Evolutionary conservation across 768 basidiomycete species (phyloP).

Genomic region (Collybia nuda): DNA sequence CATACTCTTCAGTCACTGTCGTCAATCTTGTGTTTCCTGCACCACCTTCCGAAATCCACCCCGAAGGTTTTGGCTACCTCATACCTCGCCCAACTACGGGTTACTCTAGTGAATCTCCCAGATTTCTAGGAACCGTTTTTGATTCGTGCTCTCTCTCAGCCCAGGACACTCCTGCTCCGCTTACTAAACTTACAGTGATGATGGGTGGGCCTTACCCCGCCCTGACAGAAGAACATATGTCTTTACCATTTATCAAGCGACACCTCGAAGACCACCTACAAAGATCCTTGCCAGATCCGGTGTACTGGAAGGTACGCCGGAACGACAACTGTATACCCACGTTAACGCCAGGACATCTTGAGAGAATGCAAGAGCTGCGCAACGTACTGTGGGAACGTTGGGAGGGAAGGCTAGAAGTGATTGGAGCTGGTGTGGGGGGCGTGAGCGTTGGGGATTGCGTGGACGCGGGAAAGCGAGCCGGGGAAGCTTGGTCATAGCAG

Average conservation of each 20-base stretch:
- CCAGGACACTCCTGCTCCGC: slow-evolving; percentile 39
- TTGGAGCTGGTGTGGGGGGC: slow-evolving; percentile 86
- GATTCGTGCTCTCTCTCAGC: slow-evolving; percentile 75
- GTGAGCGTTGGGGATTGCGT: slow-evolving; percentile 89
- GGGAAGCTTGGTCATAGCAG: slow-evolving; percentile 33
- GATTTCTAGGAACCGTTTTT: slow-evolving; percentile 85
- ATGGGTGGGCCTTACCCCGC: slow-evolving; percentile 73
- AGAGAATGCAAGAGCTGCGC: slow-evolving; percentile 63
- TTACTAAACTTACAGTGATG: slow-evolving; percentile 89
- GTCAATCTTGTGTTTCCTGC: slow-evolving; percentile 82
- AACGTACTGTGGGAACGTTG: slow-evolving; percentile 38
- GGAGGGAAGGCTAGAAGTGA: slow-evolving; percentile 55
- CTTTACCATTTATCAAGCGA: slow-evolving; percentile 29
- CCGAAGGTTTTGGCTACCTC: slow-evolving; percentile 92
- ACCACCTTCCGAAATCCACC: slow-evolving; percentile 56
- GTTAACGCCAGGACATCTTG: slow-evolving; percentile 67
- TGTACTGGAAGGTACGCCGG: slow-evolving; percentile 48
- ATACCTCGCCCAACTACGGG: slow-evolving; percentile 72
- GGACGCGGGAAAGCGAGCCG: slow-evolving; percentile 64
- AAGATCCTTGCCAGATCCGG: slow-evolving; percentile 50
- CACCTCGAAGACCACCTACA: slow-evolving; percentile 47
- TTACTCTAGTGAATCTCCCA: slow-evolving; percentile 37
- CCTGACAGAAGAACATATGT: slow-evolving; percentile 22
- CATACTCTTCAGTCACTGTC: slow-evolving; percentile 80
- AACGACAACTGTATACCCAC: slow-evolving; percentile 80